phyloP scores from a whole-genome alignment of 345 rosid species.

The Conringia planisiliqua region DNA sequence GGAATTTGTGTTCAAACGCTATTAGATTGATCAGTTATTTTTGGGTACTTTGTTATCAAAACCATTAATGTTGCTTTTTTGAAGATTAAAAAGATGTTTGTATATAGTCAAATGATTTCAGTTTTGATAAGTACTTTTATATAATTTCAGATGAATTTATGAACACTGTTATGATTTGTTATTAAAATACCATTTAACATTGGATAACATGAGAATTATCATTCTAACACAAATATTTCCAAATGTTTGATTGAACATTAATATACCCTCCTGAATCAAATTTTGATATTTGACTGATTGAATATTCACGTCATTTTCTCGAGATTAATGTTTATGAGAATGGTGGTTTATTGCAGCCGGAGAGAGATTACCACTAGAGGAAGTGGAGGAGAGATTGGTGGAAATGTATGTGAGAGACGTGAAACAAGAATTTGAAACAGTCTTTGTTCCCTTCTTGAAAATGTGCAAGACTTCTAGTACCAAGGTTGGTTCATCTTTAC shows the following conservation, averaged over 20 bases:
- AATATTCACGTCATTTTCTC: not conserved
- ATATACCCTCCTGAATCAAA: not conserved
- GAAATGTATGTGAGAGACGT: slow-evolving; percentile 58
- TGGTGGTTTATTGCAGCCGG: slow-evolving; percentile 47
- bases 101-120: not conserved
- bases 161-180: not conserved
- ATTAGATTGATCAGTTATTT: not conserved
- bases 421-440: slow-evolving; percentile 45
- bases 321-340: not conserved
- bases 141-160: not conserved
- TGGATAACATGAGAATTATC: too few species aligned
- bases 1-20: not conserved
- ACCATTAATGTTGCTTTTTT: too few species aligned
- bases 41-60: not conserved
- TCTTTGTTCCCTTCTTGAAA: slow-evolving; percentile 53
- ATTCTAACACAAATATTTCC: too few species aligned
- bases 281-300: not conserved
- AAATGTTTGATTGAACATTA: not conserved
- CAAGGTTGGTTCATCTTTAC: slow-evolving; percentile 10
- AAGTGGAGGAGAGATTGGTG: slow-evolving; percentile 66
- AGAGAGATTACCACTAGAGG: slow-evolving; percentile 50
- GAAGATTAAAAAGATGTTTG: not conserved
- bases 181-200: too few species aligned
- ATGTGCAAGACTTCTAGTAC: slow-evolving; percentile 47
- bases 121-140: not conserved